Evolutionary conservation across 768 basidiomycete species (phyloP).

Genomic region (Pluteus cervinus): DNA sequence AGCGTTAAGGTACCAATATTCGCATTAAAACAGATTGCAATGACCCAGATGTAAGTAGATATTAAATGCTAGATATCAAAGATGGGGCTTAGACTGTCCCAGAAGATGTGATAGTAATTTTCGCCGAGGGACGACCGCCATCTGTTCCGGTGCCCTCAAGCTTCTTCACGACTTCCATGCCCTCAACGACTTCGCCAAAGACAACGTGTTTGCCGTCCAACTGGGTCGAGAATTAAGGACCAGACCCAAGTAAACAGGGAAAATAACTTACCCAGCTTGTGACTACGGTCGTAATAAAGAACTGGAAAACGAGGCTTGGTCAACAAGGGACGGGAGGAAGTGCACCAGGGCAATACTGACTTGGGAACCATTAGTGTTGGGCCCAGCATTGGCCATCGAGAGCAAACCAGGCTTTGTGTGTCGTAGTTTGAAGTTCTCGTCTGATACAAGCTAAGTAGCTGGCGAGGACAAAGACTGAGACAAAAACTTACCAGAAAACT

Average conservation of each 20-base stretch:
- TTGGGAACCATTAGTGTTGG: slow-evolving; percentile 78
- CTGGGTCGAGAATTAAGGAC: slow-evolving; percentile 16
- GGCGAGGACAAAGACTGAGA: background rate
- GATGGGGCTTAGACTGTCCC: no score
- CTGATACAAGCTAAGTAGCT: slow-evolving; percentile 22
- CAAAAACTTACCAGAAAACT: slow-evolving; percentile 54
- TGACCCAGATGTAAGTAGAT: no score
- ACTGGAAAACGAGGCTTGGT: slow-evolving; percentile 33
- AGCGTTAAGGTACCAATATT: no score
- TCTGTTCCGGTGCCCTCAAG: slow-evolving; percentile 43
- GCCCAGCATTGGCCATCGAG: slow-evolving; percentile 85
- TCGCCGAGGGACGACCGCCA: slow-evolving; percentile 30
- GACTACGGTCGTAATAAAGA: slow-evolving; percentile 71
- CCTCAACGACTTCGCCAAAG: slow-evolving; percentile 64
- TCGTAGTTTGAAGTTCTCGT: slow-evolving; percentile 76
- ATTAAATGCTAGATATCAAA: no score
- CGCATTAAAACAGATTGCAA: no score
- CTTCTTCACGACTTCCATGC: slow-evolving; percentile 56
- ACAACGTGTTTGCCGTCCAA: slow-evolving; percentile 65
- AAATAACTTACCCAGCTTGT: slow-evolving; percentile 52
- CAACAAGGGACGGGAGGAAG: background rate
- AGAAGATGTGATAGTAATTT: slow-evolving; percentile 54
- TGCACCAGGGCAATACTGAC: slow-evolving; percentile 24
- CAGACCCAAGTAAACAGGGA: background rate
- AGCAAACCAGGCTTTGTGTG: slow-evolving; percentile 63